Base-by-base conservation (phyloP, 225 moss, liverwort and hornwort species). In the Takakia lepidozioides region DNA sequence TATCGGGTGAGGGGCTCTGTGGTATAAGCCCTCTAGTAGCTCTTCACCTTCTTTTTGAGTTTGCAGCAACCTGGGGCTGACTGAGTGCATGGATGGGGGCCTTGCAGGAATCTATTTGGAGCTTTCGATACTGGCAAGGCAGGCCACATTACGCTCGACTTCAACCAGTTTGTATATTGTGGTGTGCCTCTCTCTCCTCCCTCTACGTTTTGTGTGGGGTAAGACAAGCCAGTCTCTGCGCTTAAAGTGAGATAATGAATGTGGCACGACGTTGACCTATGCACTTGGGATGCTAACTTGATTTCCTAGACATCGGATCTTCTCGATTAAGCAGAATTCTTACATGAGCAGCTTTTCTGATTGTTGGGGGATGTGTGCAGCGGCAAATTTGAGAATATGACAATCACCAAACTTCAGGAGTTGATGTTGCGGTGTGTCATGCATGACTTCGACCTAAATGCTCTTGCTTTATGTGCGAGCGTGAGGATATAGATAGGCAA, bases 161-260 rank as follows among this genome's bases (percentile, higher is more conserved):
- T 69, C 68, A 90, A 90, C 40, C 90, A 95, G 38, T 90, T 87
- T 19, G 62, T 84, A 43, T 95, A 82, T 59, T 90, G 90, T 58
- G 81, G 93, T 95, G 70, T 62, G 81, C 28, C 19, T 10, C 43
- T 51, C 32, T 35, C 21, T 48, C 34, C 5, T 16, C 11, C 8
- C 37, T 17, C 8, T 38, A 10, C 16, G 2, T 44, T 25, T 39
- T 40, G n/a, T n/a, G n/a, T n/a, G n/a, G n/a, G n/a, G n/a, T n/a
- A n/a, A n/a, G n/a, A n/a, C n/a, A n/a, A n/a, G n/a, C n/a, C n/a
- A n/a, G n/a, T n/a, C n/a, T n/a, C n/a, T n/a, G n/a, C n/a, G n/a
- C n/a, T n/a, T n/a, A n/a, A n/a, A n/a, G n/a, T n/a, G n/a, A n/a
- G n/a, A n/a, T n/a, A n/a, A n/a, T n/a, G n/a, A n/a, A n/a, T n/a